A percentile compares a stretch with the other conserved stretches of the same genome.
phyloP scores from a whole-genome alignment of 495 filamentous ascomycete species.

The Talaromyces ruber region DNA sequence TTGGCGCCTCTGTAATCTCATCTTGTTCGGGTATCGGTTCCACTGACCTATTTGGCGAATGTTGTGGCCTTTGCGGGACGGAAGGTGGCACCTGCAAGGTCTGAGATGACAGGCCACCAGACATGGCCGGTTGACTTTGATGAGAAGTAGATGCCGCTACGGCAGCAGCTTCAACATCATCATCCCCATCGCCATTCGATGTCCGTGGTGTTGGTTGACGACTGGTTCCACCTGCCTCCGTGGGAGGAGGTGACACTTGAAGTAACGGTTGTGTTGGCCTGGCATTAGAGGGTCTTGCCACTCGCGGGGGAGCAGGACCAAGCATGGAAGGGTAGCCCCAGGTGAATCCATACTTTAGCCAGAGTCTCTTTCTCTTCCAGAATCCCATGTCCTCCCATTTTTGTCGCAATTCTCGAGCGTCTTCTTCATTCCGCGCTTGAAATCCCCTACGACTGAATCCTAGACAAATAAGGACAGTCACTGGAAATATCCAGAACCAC shows the following conservation, averaged over 20 bases:
- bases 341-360: conserved; percentile 42
- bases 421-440: conserved; percentile 27
- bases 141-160: background rate
- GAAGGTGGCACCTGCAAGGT: background rate
- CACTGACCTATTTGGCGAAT: background rate
- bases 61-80: background rate
- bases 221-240: background rate
- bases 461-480: conserved; percentile 27
- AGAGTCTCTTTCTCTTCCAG: conserved; percentile 31
- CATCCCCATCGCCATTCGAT: background rate
- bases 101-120: background rate
- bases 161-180: background rate
- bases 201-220: background rate
- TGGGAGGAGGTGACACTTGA: conserved; percentile 20
- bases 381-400: conserved; percentile 33
- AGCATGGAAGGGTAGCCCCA: conserved; percentile 35
- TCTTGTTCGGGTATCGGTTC: background rate
- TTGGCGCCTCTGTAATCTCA: background rate
- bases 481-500: conserved; percentile 22
- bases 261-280: conserved; percentile 17
- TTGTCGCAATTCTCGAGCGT: conserved; percentile 29
- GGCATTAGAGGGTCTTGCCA: conserved; percentile 3
- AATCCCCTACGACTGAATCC: conserved; percentile 31
- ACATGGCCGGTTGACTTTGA: background rate
- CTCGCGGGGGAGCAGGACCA: conserved; percentile 21